Evolutionary conservation across 805 yeast genomes (phyloP).

Genomic region (Yamadazyma nakazawae): DNA sequence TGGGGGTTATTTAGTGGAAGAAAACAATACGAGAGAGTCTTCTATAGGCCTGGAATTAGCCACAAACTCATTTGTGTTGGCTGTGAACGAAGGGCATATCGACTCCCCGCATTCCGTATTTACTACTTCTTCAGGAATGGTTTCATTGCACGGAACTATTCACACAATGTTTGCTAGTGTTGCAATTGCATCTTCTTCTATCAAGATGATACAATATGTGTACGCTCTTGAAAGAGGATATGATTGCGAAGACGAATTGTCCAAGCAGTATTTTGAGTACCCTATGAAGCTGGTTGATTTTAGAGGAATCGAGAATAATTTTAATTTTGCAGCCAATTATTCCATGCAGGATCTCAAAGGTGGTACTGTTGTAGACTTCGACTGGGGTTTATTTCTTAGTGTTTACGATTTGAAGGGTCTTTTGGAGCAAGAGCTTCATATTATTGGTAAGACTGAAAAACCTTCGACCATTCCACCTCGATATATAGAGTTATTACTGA

Average conservation of each 20-base stretch:
- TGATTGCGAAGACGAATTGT: slow-evolving; percentile 7
- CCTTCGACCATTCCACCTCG: neutral
- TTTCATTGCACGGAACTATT: slow-evolving; percentile 2
- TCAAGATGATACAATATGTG: neutral
- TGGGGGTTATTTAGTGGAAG: neutral
- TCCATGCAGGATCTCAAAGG: neutral
- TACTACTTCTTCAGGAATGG: slow-evolving; percentile 7
- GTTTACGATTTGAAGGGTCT: neutral
- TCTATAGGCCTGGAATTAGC: neutral
- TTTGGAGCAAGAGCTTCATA: neutral
- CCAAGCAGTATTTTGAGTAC: slow-evolving; percentile 5
- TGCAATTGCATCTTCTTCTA: neutral
- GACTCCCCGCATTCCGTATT: neutral
- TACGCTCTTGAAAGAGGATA: slow-evolving; percentile 5
- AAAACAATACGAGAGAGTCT: neutral
- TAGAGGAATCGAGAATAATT: slow-evolving; percentile 5
- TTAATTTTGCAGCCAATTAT: neutral
- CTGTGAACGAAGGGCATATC: slow-evolving; percentile 4
- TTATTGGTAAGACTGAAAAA: neutral
- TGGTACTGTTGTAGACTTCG: neutral
- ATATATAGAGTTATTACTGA: neutral
- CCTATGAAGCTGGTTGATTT: slow-evolving; percentile 10
- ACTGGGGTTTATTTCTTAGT: neutral
- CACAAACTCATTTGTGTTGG: slow-evolving; percentile 1
- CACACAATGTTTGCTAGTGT: slow-evolving; percentile 4